Base-by-base conservation (phyloP, 1,139 yeast genomes). In the Zhuliangozyma blackwelliae region DNA sequence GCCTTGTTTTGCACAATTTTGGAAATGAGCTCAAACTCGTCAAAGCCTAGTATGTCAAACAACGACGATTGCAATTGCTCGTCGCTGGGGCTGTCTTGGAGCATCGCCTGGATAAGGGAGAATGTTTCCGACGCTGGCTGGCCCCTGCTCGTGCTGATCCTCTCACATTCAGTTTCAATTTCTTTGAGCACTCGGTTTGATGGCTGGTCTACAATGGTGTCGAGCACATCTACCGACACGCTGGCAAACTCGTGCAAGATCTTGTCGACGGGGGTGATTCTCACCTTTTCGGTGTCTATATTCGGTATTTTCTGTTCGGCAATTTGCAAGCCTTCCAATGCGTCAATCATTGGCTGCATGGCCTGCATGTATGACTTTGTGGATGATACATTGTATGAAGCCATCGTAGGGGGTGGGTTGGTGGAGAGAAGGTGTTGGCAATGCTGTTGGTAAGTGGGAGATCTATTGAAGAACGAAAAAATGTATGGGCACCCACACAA, bases 41-140 rank as follows among this genome's bases (percentile, higher is more conserved):
- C 96, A 49, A 80, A 84, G 0, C 98, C 97, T 5, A 92, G 59
- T 8, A 86, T 69, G 52, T 89, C 96, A 45, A 87, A 80, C 28
- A 92, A 60, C 1, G 72, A 56, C 7, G 83, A 77, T 49, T 85
- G 92, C 10, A 82, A 57, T 34, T 79, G 84, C 35, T 79, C 84
- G 37, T 81, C 88, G 27, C 70, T 54, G 7, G 60, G 54, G 27
- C 68, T 60, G 1, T 54, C 40, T 11, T 48, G 48, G 8, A 73
- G 40, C 7, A 63, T 50, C 25, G 49, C 50, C 40, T 49, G 50
- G 1, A 66, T 51, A n/a, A 57, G 41, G 2, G 45, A 42, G 34
- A 52, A 52, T 2, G 55, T 46, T 31, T 58, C 67, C 6, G 45
- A 48, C 10, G 50, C 47, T 3, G 45, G 52, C 32, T 57, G 63